phyloP scores from a whole-genome alignment of 2,329 filamentous ascomycete species.

The Pyricularia grisea region DNA sequence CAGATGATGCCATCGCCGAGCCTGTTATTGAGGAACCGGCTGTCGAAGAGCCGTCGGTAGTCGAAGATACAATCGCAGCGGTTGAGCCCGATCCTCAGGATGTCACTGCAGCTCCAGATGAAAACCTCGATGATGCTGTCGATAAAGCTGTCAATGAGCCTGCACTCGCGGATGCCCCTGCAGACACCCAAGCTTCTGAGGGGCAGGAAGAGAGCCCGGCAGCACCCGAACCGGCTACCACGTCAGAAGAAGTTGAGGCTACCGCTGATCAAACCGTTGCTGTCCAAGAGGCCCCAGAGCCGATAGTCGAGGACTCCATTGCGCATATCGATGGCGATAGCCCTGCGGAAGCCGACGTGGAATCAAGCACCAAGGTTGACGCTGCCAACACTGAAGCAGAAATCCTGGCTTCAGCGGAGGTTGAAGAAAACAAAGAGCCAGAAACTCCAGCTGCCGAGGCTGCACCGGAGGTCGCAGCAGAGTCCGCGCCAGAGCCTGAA shows the following conservation, averaged over 20 bases:
- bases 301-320: neutral
- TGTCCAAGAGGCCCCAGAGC: neutral
- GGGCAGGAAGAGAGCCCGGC: neutral
- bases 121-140: neutral
- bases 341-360: neutral
- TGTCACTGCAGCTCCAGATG: slow-evolving; percentile 1
- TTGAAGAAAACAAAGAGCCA: neutral
- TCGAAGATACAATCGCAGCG: slow-evolving; percentile 4
- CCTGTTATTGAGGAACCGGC: neutral
- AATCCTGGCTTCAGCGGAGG: neutral
- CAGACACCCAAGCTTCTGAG: neutral
- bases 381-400: neutral
- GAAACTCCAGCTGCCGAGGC: neutral
- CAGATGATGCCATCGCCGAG: neutral
- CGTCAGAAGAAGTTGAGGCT: neutral
- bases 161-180: neutral
- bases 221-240: no score
- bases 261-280: neutral
- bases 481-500: neutral
- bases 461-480: neutral
- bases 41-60: neutral
- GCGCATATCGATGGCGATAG: slow-evolving; percentile 2
- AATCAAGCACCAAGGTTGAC: neutral
- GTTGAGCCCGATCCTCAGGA: slow-evolving; percentile 4
- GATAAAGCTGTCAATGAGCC: neutral